Evolutionary conservation across 768 basidiomycete species (phyloP).

Genomic region (Collybia sp.): DNA sequence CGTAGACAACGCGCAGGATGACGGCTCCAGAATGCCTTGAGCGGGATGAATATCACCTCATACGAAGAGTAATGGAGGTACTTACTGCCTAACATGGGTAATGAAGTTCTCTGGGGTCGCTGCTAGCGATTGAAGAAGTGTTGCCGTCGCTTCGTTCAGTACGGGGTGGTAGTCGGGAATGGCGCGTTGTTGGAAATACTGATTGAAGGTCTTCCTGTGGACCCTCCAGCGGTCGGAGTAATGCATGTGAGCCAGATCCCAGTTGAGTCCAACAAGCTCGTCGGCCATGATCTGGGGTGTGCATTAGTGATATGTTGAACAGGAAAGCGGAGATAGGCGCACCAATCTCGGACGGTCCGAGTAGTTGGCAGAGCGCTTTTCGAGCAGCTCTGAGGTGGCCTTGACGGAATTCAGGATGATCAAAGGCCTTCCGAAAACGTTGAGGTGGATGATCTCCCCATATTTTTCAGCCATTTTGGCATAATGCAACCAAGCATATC

Average conservation of each 20-base stretch:
- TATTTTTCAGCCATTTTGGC: conserved; percentile 5
- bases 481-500: conserved; percentile 31
- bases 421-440: conserved; percentile 18
- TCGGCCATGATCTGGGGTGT: conserved; percentile 17
- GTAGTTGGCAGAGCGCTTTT: conserved; percentile 17
- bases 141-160: conserved; percentile 16
- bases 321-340: conserved; percentile 6
- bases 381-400: conserved; percentile 29
- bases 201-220: conserved; percentile 28
- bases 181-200: conserved; percentile 29
- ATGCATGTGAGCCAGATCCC: conserved; percentile 26
- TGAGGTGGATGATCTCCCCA: too few species aligned
- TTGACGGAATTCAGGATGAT: conserved; percentile 28
- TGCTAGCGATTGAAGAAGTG: conserved; percentile 18
- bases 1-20: conserved; percentile 35
- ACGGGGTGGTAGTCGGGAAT: conserved; percentile 18
- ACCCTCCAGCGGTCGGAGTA: conserved; percentile 22
- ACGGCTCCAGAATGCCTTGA: conserved; percentile 24
- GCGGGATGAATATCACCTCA: not conserved
- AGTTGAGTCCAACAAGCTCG: conserved; percentile 25
- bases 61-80: not conserved
- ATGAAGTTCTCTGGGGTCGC: conserved; percentile 22
- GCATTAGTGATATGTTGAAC: too few species aligned
- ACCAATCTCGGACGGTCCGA: conserved; percentile 20
- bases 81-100: conserved; percentile 23